A percentile compares a stretch with the other conserved stretches of the same genome.
phyloP scores from a whole-genome alignment of 495 filamentous ascomycete species.

The Hyaloscypha bicolor region DNA sequence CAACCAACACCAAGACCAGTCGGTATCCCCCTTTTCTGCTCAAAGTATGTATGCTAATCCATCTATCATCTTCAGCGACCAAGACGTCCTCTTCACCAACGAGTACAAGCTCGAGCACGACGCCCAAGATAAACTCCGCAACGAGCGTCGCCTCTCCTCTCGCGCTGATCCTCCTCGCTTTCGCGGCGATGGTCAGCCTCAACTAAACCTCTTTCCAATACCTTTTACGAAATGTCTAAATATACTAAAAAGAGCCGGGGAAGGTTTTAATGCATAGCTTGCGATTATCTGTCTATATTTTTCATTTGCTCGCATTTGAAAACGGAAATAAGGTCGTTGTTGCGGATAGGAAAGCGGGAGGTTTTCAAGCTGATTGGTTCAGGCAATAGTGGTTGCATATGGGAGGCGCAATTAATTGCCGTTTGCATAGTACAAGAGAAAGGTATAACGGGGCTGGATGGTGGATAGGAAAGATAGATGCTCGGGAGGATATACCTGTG shows the following conservation, averaged over 20 bases:
- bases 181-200: conserved; percentile 23
- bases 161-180: conserved; percentile 26
- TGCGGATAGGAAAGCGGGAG: neutral
- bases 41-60: neutral
- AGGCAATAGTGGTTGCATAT: conserved; percentile 5
- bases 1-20: conserved; percentile 1
- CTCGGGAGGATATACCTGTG: neutral
- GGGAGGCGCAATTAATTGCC: conserved; percentile 9
- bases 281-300: conserved; percentile 14
- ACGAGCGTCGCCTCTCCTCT: conserved; percentile 17
- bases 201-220: conserved; percentile 14
- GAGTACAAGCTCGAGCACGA: neutral
- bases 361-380: neutral
- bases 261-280: conserved; percentile 8
- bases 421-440: neutral
- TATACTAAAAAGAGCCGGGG: neutral
- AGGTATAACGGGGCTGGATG: conserved; percentile 4
- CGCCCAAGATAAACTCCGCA: conserved; percentile 14
- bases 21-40: neutral
- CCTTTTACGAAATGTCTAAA: conserved; percentile 20
- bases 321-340: neutral
- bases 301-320: neutral
- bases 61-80: neutral
- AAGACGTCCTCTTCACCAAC: conserved; percentile 4
- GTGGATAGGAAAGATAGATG: neutral